phyloP scores from a whole-genome alignment of 2,329 filamentous ascomycete genomes.

The Arthroderma sp. region DNA sequence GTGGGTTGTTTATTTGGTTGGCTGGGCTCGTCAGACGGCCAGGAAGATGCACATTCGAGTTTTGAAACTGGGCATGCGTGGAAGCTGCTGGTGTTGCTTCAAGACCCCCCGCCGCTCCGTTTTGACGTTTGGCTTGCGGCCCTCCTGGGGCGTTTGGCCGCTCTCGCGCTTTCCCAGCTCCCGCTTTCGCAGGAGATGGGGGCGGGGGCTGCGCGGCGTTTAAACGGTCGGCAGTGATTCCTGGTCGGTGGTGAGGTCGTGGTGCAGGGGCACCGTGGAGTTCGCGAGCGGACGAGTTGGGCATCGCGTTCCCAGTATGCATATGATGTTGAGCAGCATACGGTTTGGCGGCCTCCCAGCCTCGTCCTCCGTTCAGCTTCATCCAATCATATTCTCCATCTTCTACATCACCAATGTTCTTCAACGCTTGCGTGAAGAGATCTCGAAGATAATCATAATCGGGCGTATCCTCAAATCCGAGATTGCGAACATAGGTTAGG shows the following conservation, averaged over 20 bases:
- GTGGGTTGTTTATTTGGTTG: constrained; percentile 47
- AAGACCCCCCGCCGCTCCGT: constrained; percentile 32
- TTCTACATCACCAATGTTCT: constrained; percentile 86
- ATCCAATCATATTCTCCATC: constrained; percentile 99
- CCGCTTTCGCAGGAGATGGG: constrained; percentile 67
- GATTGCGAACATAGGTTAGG: constrained; percentile 88
- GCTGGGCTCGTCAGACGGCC: constrained; percentile 43
- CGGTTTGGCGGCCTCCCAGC: constrained; percentile 70
- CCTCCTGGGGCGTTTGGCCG: constrained; percentile 67
- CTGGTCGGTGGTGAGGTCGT: constrained; percentile 46
- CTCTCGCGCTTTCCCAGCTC: constrained; percentile 56
- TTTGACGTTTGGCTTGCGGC: constrained; percentile 62
- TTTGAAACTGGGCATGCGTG: constrained; percentile 92
- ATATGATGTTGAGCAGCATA: constrained; percentile 60
- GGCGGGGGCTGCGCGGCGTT: constrained; percentile 84
- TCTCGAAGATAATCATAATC: constrained; percentile 97
- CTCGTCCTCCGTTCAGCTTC: constrained; percentile 89
- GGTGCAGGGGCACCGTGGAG: constrained; percentile 57
- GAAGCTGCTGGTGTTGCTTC: constrained; percentile 80
- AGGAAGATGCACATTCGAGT: constrained; percentile 77
- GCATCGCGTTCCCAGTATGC: constrained; percentile 64
- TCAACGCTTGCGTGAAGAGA: constrained; percentile 88
- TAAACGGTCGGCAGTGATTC: constrained; percentile 74
- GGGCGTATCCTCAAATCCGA: constrained; percentile 95
- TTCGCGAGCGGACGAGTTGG: constrained; percentile 73